Base-by-base conservation (phyloP, 176 grass and related monocot genomes). In the Musa schizocarpa region DNA sequence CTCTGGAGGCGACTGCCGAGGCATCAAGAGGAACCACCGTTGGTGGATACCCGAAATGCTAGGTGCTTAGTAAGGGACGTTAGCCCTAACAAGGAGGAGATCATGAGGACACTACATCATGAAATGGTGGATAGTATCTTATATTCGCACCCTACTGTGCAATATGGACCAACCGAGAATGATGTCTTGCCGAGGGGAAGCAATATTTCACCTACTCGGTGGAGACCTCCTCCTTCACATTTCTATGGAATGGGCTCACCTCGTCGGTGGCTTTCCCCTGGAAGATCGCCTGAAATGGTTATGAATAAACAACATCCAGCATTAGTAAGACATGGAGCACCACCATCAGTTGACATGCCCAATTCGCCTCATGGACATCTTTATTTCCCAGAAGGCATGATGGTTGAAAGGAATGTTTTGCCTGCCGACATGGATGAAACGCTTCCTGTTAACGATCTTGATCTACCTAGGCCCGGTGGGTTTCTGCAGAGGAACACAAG, bases 101-200 rank as follows among this genome's bases (percentile, higher is more conserved):
- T 77, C 50, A 54, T 26, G 23, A 66, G 11, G 27, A 13, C 67
- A 29, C 50, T 63, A 13, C 21, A 54, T 54, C 49, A 34, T 54
- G 76, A 67, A 22, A 77, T 68, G 76, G 68, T 78, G 26, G 74
- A 86, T 56, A 11, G 22, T 67, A 63, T 71, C 52, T 67, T 66
- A 71, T 81, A 81, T 77, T 68, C 74, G 54, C 74, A 77, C 64
- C 9, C 77, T 14, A 70, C 9, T 19, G 59, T 77, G 61, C 64
- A 81, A 16, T 81, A 86, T 77, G 76, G 73, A 34, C 79, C 20
- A 43, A 55, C 71, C 72, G 83, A 86, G 14, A 63, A 72, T 62
- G 68, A 23, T 73, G 9, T 70, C 51, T 11, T 71, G 13, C 17
- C 19, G 69, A 80, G 72, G 64, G 78, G 77, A 21, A 86, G 78